These are phyloP conservation scores for Cercospora berteroae DNA, from an alignment of 2,329 filamentous ascomycete genomes.

Conservation along the genomic window DNA sequence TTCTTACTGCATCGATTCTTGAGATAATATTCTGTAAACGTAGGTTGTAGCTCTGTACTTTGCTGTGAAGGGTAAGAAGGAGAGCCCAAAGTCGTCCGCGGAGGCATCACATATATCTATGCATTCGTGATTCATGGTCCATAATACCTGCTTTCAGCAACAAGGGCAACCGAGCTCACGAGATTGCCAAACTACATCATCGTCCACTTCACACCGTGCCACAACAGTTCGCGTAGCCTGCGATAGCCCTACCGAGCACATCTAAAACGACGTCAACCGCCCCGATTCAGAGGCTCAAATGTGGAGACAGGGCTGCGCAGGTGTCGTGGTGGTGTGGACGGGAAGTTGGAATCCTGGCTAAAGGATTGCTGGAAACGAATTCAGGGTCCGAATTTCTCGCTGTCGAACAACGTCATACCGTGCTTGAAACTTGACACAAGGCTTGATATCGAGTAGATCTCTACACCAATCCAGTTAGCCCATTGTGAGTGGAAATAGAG, in stretches of 20 bases:
- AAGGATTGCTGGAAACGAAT: neutral
- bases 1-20: neutral
- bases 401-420: neutral
- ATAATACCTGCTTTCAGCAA: conserved; percentile 8
- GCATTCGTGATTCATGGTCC: neutral
- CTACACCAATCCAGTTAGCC: neutral
- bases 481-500: neutral
- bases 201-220: neutral
- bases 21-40: conserved; percentile 3
- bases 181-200: conserved; percentile 9
- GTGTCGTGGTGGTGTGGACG: neutral
- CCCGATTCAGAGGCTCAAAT: neutral
- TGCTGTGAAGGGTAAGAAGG: conserved; percentile 8
- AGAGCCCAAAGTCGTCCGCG: neutral
- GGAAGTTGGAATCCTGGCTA: conserved; percentile 12
- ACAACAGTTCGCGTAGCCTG: neutral
- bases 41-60: neutral
- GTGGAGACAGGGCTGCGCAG: neutral
- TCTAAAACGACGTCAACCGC: neutral
- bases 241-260: neutral
- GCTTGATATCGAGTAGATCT: conserved; percentile 5
- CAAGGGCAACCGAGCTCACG: neutral
- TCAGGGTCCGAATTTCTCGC: conserved; percentile 1
- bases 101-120: conserved; percentile 11
- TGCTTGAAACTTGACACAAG: neutral